A percentile compares a stretch with the other conserved stretches of the same genome.
These are phyloP conservation scores for Pezicula neosporulosa DNA, from an alignment of 2,329 filamentous ascomycete species.

Conservation along the genomic window DNA sequence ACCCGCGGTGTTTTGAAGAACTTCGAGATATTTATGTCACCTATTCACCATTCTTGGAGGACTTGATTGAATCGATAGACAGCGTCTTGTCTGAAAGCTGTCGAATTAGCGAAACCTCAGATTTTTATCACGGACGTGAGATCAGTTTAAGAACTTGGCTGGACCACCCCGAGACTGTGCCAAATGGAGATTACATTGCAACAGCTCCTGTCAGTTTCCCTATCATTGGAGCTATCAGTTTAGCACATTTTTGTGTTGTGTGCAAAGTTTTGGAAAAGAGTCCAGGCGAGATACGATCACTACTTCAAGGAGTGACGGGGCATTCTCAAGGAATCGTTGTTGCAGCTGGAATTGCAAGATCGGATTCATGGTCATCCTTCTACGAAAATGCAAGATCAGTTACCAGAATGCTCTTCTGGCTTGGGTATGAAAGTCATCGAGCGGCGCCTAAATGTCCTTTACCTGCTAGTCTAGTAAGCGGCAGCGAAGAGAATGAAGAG, in stretches of 20 bases:
- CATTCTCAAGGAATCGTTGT: slow-evolving; percentile 95
- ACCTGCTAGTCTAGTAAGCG: slow-evolving; percentile 79
- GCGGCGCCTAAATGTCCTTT: slow-evolving; percentile 90
- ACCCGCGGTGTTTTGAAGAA: slow-evolving; percentile 91
- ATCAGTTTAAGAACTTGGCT: slow-evolving; percentile 89
- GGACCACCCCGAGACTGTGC: slow-evolving; percentile 80
- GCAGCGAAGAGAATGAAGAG: slow-evolving; percentile 87
- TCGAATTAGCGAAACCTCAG: background rate
- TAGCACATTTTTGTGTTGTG: slow-evolving; percentile 89
- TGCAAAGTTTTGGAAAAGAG: slow-evolving; percentile 84
- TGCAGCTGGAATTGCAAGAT: slow-evolving; percentile 84
- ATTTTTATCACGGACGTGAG: background rate
- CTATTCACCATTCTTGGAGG: slow-evolving; percentile 85
- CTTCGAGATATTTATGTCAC: slow-evolving; percentile 83
- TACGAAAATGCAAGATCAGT: slow-evolving; percentile 71
- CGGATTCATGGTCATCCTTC: slow-evolving; percentile 87
- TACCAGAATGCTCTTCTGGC: slow-evolving; percentile 93
- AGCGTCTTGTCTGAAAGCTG: background rate
- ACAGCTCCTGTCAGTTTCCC: slow-evolving; percentile 92
- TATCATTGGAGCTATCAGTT: slow-evolving; percentile 87
- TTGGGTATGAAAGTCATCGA: slow-evolving; percentile 90
- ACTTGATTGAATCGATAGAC: slow-evolving; percentile 56
- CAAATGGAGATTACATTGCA: slow-evolving; percentile 86
- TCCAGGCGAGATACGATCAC: slow-evolving; percentile 78
- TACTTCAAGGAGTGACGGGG: slow-evolving; percentile 80